Conservation (phyloP, 2,329 filamentous ascomycete genomes). For the Penicillium sp. region DNA sequence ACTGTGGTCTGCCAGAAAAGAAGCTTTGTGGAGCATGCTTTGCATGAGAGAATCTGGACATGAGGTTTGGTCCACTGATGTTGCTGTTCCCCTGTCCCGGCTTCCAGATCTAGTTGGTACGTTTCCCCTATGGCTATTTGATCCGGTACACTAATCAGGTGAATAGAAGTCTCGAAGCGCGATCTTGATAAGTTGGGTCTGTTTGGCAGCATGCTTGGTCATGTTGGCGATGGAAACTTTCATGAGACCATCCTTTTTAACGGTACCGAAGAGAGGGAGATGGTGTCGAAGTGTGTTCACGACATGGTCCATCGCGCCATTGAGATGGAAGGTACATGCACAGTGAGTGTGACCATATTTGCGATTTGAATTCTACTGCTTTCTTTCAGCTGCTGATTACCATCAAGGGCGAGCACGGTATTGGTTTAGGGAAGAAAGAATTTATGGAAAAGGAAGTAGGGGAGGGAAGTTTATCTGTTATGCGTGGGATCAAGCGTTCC, state of each 20-base stretch:
- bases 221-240: slow-evolving; percentile 94
- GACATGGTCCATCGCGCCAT: slow-evolving; percentile 87
- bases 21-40: slow-evolving; percentile 64
- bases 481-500: slow-evolving; percentile 78
- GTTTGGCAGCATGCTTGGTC: slow-evolving; percentile 84
- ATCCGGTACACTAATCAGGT: slow-evolving; percentile 11
- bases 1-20: slow-evolving; percentile 64
- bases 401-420: slow-evolving; percentile 71
- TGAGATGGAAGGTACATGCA: slow-evolving; percentile 92
- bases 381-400: slow-evolving; percentile 6
- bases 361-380: not conserved
- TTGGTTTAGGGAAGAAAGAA: slow-evolving; percentile 84
- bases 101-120: slow-evolving; percentile 63
- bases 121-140: not conserved
- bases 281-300: slow-evolving; percentile 78
- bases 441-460: slow-evolving; percentile 81
- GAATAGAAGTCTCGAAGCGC: slow-evolving; percentile 76
- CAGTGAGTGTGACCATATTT: slow-evolving; percentile 42
- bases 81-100: slow-evolving; percentile 62
- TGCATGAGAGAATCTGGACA: slow-evolving; percentile 56
- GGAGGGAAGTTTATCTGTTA: slow-evolving; percentile 75
- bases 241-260: slow-evolving; percentile 88
- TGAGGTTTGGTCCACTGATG: slow-evolving; percentile 64
- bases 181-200: slow-evolving; percentile 84
- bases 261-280: slow-evolving; percentile 68